These are phyloP conservation scores for Boletus vermiculosoides DNA, from an alignment of 768 basidiomycete genomes.

Conservation along the genomic window DNA sequence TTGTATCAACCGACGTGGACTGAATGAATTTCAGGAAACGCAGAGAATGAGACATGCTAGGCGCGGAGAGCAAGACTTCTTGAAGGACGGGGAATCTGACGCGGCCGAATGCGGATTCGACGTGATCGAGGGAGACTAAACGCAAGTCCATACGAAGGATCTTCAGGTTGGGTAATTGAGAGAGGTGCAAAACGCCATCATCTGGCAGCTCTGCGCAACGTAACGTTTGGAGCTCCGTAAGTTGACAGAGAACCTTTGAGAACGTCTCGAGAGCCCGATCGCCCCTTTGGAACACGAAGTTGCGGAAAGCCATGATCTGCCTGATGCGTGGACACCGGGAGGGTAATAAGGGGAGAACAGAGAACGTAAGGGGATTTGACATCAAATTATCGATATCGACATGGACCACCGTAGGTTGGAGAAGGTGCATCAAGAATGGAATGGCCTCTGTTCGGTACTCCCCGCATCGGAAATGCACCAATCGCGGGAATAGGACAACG, in stretches of 20 bases:
- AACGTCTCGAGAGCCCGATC: constrained; percentile 25
- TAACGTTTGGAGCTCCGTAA: constrained; percentile 21
- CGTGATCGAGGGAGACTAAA: constrained; percentile 19
- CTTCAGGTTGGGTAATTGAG: constrained; percentile 21
- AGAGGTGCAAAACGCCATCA: constrained; percentile 21
- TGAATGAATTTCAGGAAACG: constrained; percentile 28
- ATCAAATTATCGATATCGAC: constrained; percentile 32
- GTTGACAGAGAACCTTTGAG: constrained; percentile 22
- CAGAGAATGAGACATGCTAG: constrained; percentile 23
- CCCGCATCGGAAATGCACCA: constrained; percentile 30
- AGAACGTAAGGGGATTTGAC: constrained; percentile 22
- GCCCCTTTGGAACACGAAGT: constrained; percentile 27
- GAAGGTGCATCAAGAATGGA: constrained; percentile 25
- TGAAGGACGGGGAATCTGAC: constrained; percentile 22
- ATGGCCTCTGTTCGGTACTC: constrained; percentile 24
- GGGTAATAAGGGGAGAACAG: constrained; percentile 21
- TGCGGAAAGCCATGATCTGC: constrained; percentile 30
- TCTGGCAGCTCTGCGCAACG: constrained; percentile 31
- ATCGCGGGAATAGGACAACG: constrained; percentile 23
- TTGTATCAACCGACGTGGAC: constrained; percentile 29
- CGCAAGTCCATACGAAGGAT: constrained; percentile 29
- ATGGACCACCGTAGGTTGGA: constrained; percentile 25
- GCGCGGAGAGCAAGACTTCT: constrained; percentile 23
- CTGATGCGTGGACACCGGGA: constrained; percentile 25
- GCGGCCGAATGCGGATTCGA: constrained; percentile 16